Evolutionary conservation across 768 basidiomycete species (phyloP).

Genomic region (Phylloporus sp.): DNA sequence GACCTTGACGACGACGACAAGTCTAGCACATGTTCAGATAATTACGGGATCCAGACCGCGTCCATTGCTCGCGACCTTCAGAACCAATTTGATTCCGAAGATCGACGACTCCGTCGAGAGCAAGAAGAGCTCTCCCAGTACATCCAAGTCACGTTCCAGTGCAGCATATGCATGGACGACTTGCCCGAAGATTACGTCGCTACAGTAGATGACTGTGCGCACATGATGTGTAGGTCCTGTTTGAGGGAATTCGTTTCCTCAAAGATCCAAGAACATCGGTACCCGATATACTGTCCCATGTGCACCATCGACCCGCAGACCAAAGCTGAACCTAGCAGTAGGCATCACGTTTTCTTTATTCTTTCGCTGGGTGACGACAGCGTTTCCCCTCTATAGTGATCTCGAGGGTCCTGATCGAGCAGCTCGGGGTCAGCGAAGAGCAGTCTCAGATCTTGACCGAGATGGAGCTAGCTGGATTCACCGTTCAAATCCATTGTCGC

Average conservation of each 20-base stretch:
- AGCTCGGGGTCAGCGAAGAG: constrained; percentile 42
- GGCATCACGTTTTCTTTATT: constrained; percentile 3
- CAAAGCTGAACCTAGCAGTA: constrained; percentile 30
- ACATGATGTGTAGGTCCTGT: constrained; percentile 53
- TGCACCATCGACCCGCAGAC: constrained; percentile 36
- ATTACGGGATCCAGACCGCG: constrained; percentile 4
- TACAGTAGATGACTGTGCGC: constrained; percentile 41
- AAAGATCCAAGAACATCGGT: constrained; percentile 48
- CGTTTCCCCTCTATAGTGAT: constrained; percentile 30
- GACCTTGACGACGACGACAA: not conserved
- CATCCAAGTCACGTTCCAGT: constrained; percentile 41
- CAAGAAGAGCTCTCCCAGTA: constrained; percentile 23
- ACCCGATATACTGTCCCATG: constrained; percentile 57
- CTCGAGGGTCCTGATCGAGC: constrained; percentile 36
- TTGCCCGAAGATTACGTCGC: constrained; percentile 40
- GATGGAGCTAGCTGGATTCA: constrained; percentile 43
- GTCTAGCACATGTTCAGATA: constrained; percentile 1
- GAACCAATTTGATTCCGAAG: constrained; percentile 38
- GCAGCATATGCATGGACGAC: constrained; percentile 53
- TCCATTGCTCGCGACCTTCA: constrained; percentile 31
- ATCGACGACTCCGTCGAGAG: constrained; percentile 35
- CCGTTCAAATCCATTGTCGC: constrained; percentile 44
- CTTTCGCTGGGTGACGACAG: not conserved
- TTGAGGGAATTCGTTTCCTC: constrained; percentile 38
- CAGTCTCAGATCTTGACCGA: constrained; percentile 40